These are phyloP conservation scores for Pseudozyma hubeiensis DNA, from an alignment of 1,284 basidiomycete species.

Conservation along the genomic window DNA sequence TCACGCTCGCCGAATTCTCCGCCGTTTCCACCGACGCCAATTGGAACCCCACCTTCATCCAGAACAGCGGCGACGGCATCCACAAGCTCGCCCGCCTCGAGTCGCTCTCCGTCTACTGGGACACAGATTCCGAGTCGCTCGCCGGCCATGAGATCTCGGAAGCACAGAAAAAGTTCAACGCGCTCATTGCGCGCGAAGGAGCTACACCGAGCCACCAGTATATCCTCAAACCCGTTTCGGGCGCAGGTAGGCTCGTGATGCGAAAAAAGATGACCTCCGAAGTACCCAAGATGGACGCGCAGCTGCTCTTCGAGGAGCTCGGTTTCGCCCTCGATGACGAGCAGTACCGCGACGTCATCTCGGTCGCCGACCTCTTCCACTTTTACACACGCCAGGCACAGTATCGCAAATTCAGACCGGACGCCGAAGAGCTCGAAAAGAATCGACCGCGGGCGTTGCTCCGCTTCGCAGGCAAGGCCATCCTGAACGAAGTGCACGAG, in stretches of 20 bases:
- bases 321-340: constrained; percentile 91
- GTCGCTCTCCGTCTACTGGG: constrained; percentile 93
- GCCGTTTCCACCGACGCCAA: constrained; percentile 91
- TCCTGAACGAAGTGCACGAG: constrained; percentile 87
- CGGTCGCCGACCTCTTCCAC: constrained; percentile 95
- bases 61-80: constrained; percentile 86
- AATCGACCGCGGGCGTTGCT: constrained; percentile 81
- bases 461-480: constrained; percentile 84
- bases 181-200: constrained; percentile 72
- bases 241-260: constrained; percentile 88
- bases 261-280: constrained; percentile 78
- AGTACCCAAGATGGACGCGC: constrained; percentile 83
- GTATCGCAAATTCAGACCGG: constrained; percentile 75
- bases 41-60: constrained; percentile 95
- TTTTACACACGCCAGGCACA: constrained; percentile 91
- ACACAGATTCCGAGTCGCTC: constrained; percentile 89
- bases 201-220: constrained; percentile 79
- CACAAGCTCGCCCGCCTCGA: constrained; percentile 92
- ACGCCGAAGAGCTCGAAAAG: constrained; percentile 74
- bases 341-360: constrained; percentile 94
- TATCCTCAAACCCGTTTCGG: constrained; percentile 94
- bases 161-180: constrained; percentile 81
- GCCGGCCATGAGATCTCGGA: constrained; percentile 75
- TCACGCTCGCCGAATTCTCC: constrained; percentile 91
- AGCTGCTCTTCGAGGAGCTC: constrained; percentile 92